Evolutionary conservation across 1,284 basidiomycete genomes (phyloP), one percentile per base, ranked within the genome.

Genomic region (Pascua guehoae): DNA sequence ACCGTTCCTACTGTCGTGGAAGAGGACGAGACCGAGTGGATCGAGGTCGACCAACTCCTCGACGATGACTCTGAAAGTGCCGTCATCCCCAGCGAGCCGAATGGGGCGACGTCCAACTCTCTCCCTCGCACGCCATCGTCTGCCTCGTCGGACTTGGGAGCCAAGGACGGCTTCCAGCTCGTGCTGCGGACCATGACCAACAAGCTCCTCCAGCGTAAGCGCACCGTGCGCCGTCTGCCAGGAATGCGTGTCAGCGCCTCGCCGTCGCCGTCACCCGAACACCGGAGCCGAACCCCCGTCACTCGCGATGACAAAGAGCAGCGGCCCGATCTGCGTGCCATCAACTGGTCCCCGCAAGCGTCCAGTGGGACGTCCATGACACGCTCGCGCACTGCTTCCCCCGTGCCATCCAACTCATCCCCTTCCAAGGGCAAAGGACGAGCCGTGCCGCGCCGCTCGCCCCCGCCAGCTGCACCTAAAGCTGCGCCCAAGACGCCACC

Each of bases 121-220:
- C 36, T 15, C 16, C 41, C 17, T n/a, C 15, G 9, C 37, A 39
- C n/a, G n/a, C 48, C 49, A 5, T 36, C 43, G 16, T 43, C 46
- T 7, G 51, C 43, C 17, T 32, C 41, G 11, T 32, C 41, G 11
- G 49, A 51, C 41, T n/a, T 65, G 4, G 66, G 68, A 32, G 73
- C 64, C 57, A 54, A 64, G 11, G 68, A 72, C n/a, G 61, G 69
- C 9, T 66, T 80, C 36, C 76, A 79, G 55, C 66, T 79, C 15
- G 76, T 80, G 1, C 65, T 81, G 10, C 70, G 72, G 42, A 79
- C 77, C 2, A 79, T 80, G 68, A 81, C 78, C 8, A 72, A 74
- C 57, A 77, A 76, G 66, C 66, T 81, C 2, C 68, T 78, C 8
- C 73, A 78, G 54, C 75, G 74, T 43, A 78, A 54, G 45, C 68